phyloP scores from a whole-genome alignment of 1,139 yeast genomes.

The Candida neerlandica region DNA sequence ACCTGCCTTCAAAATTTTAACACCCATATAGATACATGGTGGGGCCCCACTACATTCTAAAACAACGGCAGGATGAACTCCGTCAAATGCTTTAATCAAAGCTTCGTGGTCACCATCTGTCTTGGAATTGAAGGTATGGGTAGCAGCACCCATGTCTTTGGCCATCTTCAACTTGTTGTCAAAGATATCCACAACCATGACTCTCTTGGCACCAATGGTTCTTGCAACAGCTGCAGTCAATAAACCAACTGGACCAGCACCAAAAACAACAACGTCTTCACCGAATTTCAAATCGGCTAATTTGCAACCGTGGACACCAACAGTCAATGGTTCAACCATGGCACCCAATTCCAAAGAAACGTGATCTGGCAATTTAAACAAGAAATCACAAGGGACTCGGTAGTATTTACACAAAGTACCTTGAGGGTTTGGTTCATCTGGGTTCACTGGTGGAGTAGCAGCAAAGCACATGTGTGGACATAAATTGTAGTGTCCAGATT shows the following conservation, averaged over 20 bases:
- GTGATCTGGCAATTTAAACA: conserved; percentile 75
- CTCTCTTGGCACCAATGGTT: conserved; percentile 78
- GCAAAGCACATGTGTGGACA: conserved; percentile 87
- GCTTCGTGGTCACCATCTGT: conserved; percentile 33
- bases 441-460: conserved; percentile 65
- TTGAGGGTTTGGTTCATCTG: conserved; percentile 47
- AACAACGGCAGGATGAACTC: conserved; percentile 57
- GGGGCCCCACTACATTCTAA: conserved; percentile 78
- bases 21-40: conserved; percentile 66
- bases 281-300: conserved; percentile 70
- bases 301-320: conserved; percentile 82
- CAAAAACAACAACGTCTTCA: conserved; percentile 76
- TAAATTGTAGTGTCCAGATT: conserved; percentile 74
- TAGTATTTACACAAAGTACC: conserved; percentile 79
- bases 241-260: conserved; percentile 94
- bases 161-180: conserved; percentile 65
- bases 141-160: conserved; percentile 55
- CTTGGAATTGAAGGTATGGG: conserved; percentile 62
- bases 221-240: conserved; percentile 76
- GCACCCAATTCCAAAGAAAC: conserved; percentile 87
- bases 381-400: conserved; percentile 80
- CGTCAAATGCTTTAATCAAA: conserved; percentile 43
- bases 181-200: conserved; percentile 66
- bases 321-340: conserved; percentile 83
- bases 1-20: conserved; percentile 57